phyloP scores from a whole-genome alignment of 2,329 filamentous ascomycete species.

The Biscogniauxia marginata region DNA sequence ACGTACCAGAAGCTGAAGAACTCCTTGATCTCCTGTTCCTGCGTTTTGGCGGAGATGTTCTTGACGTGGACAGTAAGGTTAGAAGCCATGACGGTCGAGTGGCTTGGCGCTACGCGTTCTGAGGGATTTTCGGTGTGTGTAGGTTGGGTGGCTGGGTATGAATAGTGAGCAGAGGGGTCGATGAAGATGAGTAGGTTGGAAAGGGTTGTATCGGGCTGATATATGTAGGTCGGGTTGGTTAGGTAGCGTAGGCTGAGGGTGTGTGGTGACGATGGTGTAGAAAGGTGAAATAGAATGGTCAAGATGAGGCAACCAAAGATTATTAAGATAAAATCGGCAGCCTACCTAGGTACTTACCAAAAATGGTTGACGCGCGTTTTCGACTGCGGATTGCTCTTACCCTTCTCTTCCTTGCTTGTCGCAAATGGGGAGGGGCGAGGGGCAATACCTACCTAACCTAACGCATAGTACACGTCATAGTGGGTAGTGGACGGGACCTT shows the following conservation, averaged over 20 bases:
- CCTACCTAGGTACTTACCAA: neutral
- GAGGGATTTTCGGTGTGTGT: neutral
- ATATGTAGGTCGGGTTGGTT: neutral
- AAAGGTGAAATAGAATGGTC: neutral
- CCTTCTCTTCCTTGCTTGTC: neutral
- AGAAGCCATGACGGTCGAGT: conserved; percentile 48
- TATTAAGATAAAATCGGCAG: too few species aligned
- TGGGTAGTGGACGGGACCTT: too few species aligned
- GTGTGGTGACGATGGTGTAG: neutral
- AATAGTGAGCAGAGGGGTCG: too few species aligned
- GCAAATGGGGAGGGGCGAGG: neutral
- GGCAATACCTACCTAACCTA: neutral
- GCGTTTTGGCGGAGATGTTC: conserved; percentile 80
- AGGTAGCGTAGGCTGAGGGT: neutral
- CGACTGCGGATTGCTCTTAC: neutral
- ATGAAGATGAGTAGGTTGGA: neutral
- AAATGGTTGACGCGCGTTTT: neutral
- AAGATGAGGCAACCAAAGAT: neutral
- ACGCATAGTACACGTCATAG: neutral
- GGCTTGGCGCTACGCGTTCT: neutral
- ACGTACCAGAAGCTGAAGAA: conserved; percentile 95
- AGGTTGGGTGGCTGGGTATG: neutral
- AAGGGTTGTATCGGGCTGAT: neutral
- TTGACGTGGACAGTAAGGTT: conserved; percentile 77
- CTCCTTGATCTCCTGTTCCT: conserved; percentile 87